Conservation (phyloP, 768 basidiomycete genomes). For the Nevesoporus exiguus region DNA sequence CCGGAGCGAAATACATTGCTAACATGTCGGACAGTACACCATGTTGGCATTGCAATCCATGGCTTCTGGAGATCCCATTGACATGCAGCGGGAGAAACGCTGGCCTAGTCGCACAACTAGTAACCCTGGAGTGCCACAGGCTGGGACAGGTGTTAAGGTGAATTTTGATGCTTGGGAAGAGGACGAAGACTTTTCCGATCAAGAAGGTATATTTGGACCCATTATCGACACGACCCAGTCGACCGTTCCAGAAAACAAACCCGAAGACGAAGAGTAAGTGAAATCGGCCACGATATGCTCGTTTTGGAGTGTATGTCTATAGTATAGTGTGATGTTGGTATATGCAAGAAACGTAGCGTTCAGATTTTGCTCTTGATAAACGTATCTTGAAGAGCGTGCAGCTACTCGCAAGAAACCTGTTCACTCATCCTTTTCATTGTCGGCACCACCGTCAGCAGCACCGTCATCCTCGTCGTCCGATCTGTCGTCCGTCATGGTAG, state of each 20-base stretch:
- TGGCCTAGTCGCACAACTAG: slow-evolving; percentile 63
- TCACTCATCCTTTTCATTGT: slow-evolving; percentile 32
- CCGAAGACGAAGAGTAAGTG: slow-evolving; percentile 3
- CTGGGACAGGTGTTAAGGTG: slow-evolving; percentile 43
- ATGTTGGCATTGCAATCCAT: slow-evolving; percentile 62
- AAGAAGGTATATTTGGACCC: slow-evolving; percentile 37
- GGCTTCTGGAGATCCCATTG: slow-evolving; percentile 71
- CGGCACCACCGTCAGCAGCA: slow-evolving; percentile 28
- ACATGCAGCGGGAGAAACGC: slow-evolving; percentile 71
- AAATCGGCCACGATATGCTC: background rate
- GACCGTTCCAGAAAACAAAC: slow-evolving; percentile 1
- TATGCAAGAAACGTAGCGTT: slow-evolving; percentile 1
- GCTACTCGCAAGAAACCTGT: background rate
- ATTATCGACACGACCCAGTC: slow-evolving; percentile 15
- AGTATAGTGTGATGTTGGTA: slow-evolving; percentile 7
- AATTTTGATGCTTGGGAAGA: slow-evolving; percentile 59
- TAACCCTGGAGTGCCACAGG: slow-evolving; percentile 20
- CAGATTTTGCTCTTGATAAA: slow-evolving; percentile 4
- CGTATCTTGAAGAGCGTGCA: background rate
- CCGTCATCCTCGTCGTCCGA: slow-evolving; percentile 75
- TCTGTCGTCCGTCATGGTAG: slow-evolving; percentile 60
- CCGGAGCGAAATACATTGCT: background rate
- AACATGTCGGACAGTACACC: slow-evolving; percentile 53
- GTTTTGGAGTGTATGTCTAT: slow-evolving; percentile 1
- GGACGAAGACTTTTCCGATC: slow-evolving; percentile 45